Percentiles rank a stretch among this genome's conserved stretches.
Conservation (phyloP, 176 grass and related monocot species). For the Rhynchospora breviuscula region DNA sequence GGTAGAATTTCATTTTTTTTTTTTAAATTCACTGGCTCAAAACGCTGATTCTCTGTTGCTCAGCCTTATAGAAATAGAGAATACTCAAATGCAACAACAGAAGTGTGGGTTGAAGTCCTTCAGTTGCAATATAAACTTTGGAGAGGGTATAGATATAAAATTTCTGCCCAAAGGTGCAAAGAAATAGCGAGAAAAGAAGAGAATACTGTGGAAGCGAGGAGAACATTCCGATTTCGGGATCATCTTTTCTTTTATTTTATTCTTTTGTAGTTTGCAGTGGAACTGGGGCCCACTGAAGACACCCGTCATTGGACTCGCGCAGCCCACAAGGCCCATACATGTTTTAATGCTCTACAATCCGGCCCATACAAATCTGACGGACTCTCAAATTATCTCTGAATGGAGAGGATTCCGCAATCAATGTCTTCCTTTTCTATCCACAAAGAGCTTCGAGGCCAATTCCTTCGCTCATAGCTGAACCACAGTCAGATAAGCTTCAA, state of each 20-base stretch:
- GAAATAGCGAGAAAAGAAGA: background rate
- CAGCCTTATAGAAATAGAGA: too few species aligned
- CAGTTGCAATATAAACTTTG: background rate
- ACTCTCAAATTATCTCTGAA: background rate
- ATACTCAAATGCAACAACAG: too few species aligned
- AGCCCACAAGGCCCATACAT: background rate
- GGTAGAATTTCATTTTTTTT: too few species aligned
- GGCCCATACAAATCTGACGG: background rate
- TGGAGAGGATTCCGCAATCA: background rate
- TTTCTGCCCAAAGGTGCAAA: background rate
- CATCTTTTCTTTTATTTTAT: background rate
- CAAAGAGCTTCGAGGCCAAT: constrained; percentile 15
- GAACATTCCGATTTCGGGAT: constrained; percentile 2
- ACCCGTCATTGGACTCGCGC: too few species aligned
- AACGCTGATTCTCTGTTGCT: too few species aligned
- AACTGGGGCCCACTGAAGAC: background rate
- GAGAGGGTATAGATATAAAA: background rate
- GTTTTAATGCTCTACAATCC: background rate
- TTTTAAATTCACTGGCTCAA: too few species aligned
- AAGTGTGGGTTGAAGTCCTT: too few species aligned
- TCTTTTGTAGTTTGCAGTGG: background rate
- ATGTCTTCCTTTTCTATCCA: constrained; percentile 6
- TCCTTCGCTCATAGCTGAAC: constrained; percentile 2
- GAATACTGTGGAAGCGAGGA: constrained; percentile 4
- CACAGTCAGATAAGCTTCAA: constrained; percentile 1